Percentiles rank a stretch among this genome's conserved stretches.
Evolutionary conservation across 768 basidiomycete species (phyloP).

Genomic region (Phanerochaete sordida): DNA sequence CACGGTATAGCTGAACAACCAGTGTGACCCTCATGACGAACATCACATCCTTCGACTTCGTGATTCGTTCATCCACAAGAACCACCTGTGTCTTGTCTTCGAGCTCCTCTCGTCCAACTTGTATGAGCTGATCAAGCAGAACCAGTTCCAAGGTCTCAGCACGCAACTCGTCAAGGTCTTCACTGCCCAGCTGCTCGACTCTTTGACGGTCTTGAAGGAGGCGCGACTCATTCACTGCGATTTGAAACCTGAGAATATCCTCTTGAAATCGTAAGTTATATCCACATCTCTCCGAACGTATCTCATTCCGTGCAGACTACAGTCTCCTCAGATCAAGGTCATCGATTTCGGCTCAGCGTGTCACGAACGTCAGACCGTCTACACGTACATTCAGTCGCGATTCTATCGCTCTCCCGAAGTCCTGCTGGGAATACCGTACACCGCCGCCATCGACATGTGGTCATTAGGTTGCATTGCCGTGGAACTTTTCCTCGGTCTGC

Average conservation of each 20-base stretch:
- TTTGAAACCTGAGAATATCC: constrained; percentile 97
- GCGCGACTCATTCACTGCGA: constrained; percentile 97
- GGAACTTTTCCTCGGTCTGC: constrained; percentile 93
- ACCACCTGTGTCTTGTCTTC: constrained; percentile 95
- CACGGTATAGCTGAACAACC: constrained; percentile 76
- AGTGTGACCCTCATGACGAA: constrained; percentile 89
- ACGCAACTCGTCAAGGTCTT: constrained; percentile 99
- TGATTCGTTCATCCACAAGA: constrained; percentile 96
- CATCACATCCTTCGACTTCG: constrained; percentile 95
- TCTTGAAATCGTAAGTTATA: constrained; percentile 81
- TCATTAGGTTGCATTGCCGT: constrained; percentile 98
- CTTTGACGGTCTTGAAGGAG: constrained; percentile 89
- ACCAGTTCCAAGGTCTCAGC: constrained; percentile 96
- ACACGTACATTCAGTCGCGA: constrained; percentile 98
- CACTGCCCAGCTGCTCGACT: constrained; percentile 91
- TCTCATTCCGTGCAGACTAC: constrained; percentile 52
- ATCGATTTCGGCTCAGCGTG: constrained; percentile 99
- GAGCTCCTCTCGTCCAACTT: constrained; percentile 95
- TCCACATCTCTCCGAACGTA: not conserved
- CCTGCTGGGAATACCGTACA: constrained; percentile 90
- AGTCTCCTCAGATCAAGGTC: constrained; percentile 97
- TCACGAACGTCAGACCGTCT: constrained; percentile 98
- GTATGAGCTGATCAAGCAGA: constrained; percentile 99
- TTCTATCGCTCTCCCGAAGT: constrained; percentile 99
- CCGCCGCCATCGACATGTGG: constrained; percentile 98